Conservation (phyloP, 2,329 filamentous ascomycete genomes). For the Pestalotiopsis sp. region DNA sequence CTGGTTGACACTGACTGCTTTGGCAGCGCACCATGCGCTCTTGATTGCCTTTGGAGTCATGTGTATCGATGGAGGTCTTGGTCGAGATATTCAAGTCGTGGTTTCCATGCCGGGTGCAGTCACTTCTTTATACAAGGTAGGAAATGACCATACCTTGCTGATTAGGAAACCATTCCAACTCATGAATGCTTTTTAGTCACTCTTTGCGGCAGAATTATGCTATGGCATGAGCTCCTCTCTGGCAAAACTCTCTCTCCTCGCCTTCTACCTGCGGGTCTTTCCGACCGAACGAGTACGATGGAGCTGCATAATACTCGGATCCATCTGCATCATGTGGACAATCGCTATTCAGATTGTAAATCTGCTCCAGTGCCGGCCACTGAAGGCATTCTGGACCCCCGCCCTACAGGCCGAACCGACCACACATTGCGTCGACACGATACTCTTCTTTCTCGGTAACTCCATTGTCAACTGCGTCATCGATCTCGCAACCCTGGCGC, state of each 20-base stretch:
- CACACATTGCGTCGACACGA: conserved; percentile 1
- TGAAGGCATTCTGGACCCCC: neutral
- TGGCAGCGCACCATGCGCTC: neutral
- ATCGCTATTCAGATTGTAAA: neutral
- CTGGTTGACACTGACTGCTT: neutral
- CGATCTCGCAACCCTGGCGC: conserved; percentile 14
- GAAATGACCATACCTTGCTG: neutral
- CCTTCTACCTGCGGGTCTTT: conserved; percentile 17
- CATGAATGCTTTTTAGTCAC: neutral
- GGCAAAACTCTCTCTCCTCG: conserved; percentile 16
- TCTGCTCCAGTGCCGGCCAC: conserved; percentile 2
- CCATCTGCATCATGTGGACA: neutral
- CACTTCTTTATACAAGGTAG: neutral
- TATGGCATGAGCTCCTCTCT: conserved; percentile 15
- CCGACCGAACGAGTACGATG: conserved; percentile 14
- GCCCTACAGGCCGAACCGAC: neutral
- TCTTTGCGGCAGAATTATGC: conserved; percentile 27
- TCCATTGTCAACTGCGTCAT: neutral
- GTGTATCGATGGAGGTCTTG: neutral
- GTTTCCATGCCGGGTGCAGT: neutral
- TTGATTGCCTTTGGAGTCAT: neutral
- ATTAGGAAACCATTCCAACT: neutral
- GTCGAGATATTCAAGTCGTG: neutral
- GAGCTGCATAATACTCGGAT: conserved; percentile 9
- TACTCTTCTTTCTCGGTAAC: neutral